phyloP scores from a whole-genome alignment of 306 rosid species.

The Sphenostylis stenocarpa region DNA sequence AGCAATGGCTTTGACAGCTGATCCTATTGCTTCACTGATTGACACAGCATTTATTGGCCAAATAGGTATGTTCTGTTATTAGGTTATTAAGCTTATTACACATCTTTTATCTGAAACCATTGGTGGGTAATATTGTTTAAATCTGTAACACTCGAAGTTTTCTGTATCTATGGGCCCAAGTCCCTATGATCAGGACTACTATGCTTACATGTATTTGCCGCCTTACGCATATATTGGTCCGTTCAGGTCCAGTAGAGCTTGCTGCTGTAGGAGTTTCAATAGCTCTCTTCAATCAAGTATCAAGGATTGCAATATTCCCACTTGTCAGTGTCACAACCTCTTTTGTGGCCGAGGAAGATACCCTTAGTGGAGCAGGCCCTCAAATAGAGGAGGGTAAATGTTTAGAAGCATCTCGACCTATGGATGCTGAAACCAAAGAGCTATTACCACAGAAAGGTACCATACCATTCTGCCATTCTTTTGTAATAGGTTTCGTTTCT shows the following conservation, averaged over 20 bases:
- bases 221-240: constrained; percentile 20
- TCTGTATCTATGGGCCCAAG: neutral
- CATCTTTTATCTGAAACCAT: neutral
- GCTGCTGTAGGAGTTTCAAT: constrained; percentile 99
- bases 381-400: constrained; percentile 38
- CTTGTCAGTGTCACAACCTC: constrained; percentile 95
- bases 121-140: neutral
- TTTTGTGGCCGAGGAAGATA: constrained; percentile 95
- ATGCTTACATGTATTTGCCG: neutral
- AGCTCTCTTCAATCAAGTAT: constrained; percentile 90
- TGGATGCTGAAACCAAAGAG: constrained; percentile 50
- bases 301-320: constrained; percentile 87
- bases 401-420: constrained; percentile 47
- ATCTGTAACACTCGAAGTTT: neutral
- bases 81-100: neutral
- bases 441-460: constrained; percentile 63
- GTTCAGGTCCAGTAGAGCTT: constrained; percentile 84
- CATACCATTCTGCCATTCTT: constrained; percentile 15
- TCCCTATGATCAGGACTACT: neutral
- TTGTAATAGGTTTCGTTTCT: neutral
- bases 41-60: constrained; percentile 97
- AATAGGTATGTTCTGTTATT: constrained; percentile 54
- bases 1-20: constrained; percentile 90
- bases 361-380: constrained; percentile 42
- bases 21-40: constrained; percentile 87